Evolutionary conservation across 2,329 filamentous ascomycete genomes (phyloP).

Genomic region (Metarhizium sp.): DNA sequence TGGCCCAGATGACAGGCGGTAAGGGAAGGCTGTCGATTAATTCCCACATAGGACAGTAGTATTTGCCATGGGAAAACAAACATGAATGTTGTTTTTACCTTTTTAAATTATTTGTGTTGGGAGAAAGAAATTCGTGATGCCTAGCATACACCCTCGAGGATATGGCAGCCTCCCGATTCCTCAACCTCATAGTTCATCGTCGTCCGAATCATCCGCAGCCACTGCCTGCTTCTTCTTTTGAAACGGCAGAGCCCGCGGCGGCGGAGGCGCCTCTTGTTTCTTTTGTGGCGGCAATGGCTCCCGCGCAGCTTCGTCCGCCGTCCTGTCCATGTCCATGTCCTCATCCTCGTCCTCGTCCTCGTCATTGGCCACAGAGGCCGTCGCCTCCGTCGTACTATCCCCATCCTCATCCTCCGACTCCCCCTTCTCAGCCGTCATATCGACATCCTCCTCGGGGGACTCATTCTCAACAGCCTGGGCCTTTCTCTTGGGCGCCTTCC

Average conservation of each 20-base stretch:
- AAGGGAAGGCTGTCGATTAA: neutral
- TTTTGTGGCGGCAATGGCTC: constrained; percentile 17
- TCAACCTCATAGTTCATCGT: constrained; percentile 39
- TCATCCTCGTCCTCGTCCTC: constrained; percentile 21
- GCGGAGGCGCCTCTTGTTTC: neutral
- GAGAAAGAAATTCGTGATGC: too few species aligned
- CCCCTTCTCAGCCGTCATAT: constrained; percentile 19
- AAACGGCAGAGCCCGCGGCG: constrained; percentile 4
- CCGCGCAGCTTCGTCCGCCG: neutral
- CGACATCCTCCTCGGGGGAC: constrained; percentile 36
- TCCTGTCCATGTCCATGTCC: constrained; percentile 14
- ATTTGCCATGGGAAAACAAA: neutral
- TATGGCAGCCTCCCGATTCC: too few species aligned
- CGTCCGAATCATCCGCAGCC: constrained; percentile 39
- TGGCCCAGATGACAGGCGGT: constrained; percentile 36
- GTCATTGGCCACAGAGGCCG: constrained; percentile 33
- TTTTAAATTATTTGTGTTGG: too few species aligned
- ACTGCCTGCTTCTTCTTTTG: constrained; percentile 20
- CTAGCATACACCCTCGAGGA: too few species aligned
- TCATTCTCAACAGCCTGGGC: constrained; percentile 31
- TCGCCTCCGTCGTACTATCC: constrained; percentile 30
- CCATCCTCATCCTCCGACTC: constrained; percentile 30
- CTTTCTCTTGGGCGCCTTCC: constrained; percentile 43
- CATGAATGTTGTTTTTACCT: neutral
- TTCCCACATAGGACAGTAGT: neutral